Evolutionary conservation across 805 yeast genomes (phyloP), one percentile per base, ranked within the genome.

Genomic region (Starmerella geochares): DNA sequence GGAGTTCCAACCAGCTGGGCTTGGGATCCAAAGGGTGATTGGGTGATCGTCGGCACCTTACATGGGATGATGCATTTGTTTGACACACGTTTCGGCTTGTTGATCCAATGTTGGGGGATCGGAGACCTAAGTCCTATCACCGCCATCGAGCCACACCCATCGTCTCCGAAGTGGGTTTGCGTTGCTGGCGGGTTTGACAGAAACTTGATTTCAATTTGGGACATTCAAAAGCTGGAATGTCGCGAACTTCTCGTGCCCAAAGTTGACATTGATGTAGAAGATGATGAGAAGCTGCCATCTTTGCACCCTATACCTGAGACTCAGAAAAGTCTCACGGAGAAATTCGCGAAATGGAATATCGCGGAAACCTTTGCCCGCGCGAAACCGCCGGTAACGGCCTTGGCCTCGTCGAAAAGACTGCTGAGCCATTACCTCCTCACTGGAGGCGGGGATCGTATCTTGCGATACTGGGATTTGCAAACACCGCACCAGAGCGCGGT

Each of bases 1-100:
- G 98, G 97, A 0, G 66, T 76, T 2, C 75, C 81, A 0, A 74
- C 79, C 0, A 66, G 81, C 16, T 76, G 86, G 58, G 71, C 77
- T 1, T 65, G 83, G 20, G 83, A 81, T 48, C 63, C 67, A 0
- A 66, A 71, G 14, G 65, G 69, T 23, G 67, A 74, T 4, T 86
- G 95, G 86, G 62, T 85, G 1, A 62, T 85, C 8, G 61, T 82
- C 2, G 96, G 96, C 0, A 85, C 96, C 0, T 67, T 76, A 0
- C 75, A 74, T 35, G 96, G 96, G 1, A 67, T 81, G 0, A 61
- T 92, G 27, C 80, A 79, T 54, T 65, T 90, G 14, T 87, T 95
- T 94, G 96, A 87, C 63, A 56, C 84, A 31, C 69, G 94, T 48
- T 85, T 86, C 62, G 71, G 71, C 31, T 51, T 82, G 0, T 67